Conservation (phyloP, 768 basidiomycete genomes). For the Steccherinum ochraceum region DNA sequence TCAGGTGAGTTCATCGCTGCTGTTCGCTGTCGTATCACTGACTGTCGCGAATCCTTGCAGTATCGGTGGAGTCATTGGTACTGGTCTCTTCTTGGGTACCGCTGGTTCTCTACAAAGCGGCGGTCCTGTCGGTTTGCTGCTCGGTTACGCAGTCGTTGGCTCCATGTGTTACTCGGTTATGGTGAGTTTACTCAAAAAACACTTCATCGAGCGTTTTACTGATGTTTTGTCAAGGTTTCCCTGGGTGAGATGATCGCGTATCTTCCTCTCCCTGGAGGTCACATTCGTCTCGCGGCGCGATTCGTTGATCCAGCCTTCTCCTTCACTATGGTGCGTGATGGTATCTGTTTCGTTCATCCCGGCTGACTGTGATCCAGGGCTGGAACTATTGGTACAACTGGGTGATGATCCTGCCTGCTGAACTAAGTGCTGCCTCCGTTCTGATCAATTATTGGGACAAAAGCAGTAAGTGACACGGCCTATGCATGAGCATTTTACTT, state of each 20-base stretch:
- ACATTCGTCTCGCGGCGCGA: constrained; percentile 40
- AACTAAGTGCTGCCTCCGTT: constrained; percentile 44
- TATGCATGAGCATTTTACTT: not conserved
- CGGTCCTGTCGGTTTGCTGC: constrained; percentile 41
- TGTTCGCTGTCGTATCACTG: not conserved
- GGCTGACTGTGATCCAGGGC: not conserved
- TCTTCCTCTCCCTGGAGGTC: constrained; percentile 39
- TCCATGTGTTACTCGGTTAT: constrained; percentile 31
- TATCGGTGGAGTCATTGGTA: constrained; percentile 36
- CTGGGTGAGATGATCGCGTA: constrained; percentile 42
- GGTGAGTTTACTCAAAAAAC: constrained; percentile 18
- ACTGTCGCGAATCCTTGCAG: constrained; percentile 4
- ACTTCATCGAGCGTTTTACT: not conserved
- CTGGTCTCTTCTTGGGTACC: constrained; percentile 51
- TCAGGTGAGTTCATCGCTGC: constrained; percentile 15
- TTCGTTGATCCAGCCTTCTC: constrained; percentile 41
- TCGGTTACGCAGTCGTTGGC: constrained; percentile 33
- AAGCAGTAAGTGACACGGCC: not conserved
- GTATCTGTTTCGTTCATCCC: not conserved
- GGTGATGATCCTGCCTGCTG: constrained; percentile 32
- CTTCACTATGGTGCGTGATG: constrained; percentile 32
- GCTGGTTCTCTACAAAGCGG: constrained; percentile 37
- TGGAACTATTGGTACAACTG: constrained; percentile 26
- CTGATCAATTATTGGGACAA: constrained; percentile 43
- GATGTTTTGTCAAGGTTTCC: constrained; percentile 15